Evolutionary conservation across 2,329 filamentous ascomycete genomes (phyloP).

Genomic region (Dactylellina sp.): DNA sequence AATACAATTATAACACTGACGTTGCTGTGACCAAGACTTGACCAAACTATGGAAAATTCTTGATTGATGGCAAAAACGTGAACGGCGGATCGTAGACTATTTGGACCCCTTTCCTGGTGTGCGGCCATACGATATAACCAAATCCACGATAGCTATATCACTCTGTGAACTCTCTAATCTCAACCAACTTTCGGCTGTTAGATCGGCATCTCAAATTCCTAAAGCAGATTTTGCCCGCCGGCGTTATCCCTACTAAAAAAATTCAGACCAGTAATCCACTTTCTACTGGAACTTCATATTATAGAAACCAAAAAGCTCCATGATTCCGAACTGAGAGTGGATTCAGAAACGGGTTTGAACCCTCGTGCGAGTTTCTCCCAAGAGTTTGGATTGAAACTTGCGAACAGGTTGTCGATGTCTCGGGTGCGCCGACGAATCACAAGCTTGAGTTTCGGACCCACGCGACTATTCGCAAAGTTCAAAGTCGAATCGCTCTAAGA

Average conservation of each 20-base stretch:
- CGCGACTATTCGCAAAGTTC: conserved; percentile 15
- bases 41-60: too few species aligned
- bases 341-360: background rate
- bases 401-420: conserved; percentile 35
- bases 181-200: conserved; percentile 33
- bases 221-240: background rate
- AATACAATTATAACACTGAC: too few species aligned
- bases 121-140: conserved; percentile 1
- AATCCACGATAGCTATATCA: background rate
- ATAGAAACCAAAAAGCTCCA: conserved; percentile 25
- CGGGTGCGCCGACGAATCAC: conserved; percentile 45
- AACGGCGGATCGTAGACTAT: too few species aligned
- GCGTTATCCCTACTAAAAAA: background rate
- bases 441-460: conserved; percentile 17
- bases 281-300: conserved; percentile 5
- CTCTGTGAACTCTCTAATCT: background rate
- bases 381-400: conserved; percentile 22
- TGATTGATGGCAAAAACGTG: too few species aligned
- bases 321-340: conserved; percentile 50
- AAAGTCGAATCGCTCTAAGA: conserved; percentile 39
- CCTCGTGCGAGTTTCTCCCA: conserved; percentile 40
- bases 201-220: conserved; percentile 35
- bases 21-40: too few species aligned
- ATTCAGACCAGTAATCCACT: conserved; percentile 1
- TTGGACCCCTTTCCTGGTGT: too few species aligned